Evolutionary conservation across 805 yeast species (phyloP), one percentile per base, ranked within the genome.

Genomic region (Henningerozyma blattae): DNA sequence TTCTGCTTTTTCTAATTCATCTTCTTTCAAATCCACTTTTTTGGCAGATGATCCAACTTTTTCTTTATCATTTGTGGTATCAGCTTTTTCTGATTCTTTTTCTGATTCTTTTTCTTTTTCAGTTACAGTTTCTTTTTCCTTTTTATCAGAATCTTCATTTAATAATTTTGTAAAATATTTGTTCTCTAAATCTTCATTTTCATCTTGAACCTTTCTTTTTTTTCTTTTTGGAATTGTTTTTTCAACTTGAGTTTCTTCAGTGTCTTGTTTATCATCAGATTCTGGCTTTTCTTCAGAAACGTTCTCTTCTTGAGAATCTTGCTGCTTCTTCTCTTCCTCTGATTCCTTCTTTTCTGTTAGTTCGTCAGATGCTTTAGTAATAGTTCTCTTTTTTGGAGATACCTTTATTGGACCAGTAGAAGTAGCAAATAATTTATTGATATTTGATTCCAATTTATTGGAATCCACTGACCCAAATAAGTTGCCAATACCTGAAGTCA

Each of bases 1-100:
- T 43, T 80, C 84, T 5, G 94, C 93, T 56, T 83, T 82, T 45
- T 72, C 82, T 32, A 81, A 62, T 52, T 85, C 94, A n/a, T 60
- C 60, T 41, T 75, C 77, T 51, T 77, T 77, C 39, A 78, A 56
- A 57, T 79, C 79, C 30, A 76, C 47, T 61, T 38, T 56, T 42
- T 65, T 68, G 26, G 81, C 78, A 9, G 42, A 48, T n/a, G 44
- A 43, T 14, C 50, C 56, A 5, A 48, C 43, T 15, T 48, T 50
- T 4, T 49, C 46, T 9, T 41, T 41, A 13, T 43, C 49, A 20
- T 56, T 52, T 13, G 44, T 48, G 12, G 50, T 47, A 15, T 48
- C 47, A 14, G 50, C 43, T 15, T 37, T 41, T 2, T 34, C 44
- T 22, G 36, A 22, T 20, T 35, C 43, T 14, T 39, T 38, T n/a